Percentiles rank a stretch among this genome's conserved stretches.
Evolutionary conservation across 371 early-diverging fungal genomes (phyloP).

Genomic region (Chytridium lagenaria): DNA sequence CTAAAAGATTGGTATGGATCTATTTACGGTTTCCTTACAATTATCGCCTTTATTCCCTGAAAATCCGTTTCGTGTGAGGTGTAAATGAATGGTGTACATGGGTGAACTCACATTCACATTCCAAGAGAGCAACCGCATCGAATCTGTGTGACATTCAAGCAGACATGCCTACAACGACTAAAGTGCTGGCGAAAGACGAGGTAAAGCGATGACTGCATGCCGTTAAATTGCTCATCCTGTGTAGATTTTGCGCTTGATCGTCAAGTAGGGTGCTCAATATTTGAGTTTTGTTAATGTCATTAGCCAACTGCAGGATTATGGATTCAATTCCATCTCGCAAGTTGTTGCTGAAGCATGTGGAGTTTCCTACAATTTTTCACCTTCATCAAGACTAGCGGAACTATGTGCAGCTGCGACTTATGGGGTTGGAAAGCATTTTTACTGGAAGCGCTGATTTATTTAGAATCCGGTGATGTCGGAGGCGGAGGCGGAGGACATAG

Average conservation of each 20-base stretch:
- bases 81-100: background rate
- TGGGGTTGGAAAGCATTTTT: constrained; percentile 1
- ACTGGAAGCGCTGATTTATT: background rate
- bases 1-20: background rate
- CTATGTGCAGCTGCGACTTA: constrained; percentile 22
- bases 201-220: background rate
- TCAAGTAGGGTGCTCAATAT: background rate
- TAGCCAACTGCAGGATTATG: constrained; percentile 47
- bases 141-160: background rate
- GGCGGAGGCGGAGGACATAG: too few relatives aligned
- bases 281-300: background rate
- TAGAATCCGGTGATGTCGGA: too few relatives aligned
- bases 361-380: constrained; percentile 23
- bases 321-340: constrained; percentile 37
- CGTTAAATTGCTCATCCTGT: too few relatives aligned
- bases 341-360: constrained; percentile 41
- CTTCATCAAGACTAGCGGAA: constrained; percentile 34
- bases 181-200: background rate
- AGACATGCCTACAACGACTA: background rate
- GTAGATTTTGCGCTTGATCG: background rate
- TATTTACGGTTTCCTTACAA: background rate
- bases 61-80: background rate
- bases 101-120: background rate
- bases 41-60: background rate
- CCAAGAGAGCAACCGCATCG: background rate